These are phyloP conservation scores for Gremmenia infestans DNA, from an alignment of 2,329 filamentous ascomycete genomes.

Conservation along the genomic window DNA sequence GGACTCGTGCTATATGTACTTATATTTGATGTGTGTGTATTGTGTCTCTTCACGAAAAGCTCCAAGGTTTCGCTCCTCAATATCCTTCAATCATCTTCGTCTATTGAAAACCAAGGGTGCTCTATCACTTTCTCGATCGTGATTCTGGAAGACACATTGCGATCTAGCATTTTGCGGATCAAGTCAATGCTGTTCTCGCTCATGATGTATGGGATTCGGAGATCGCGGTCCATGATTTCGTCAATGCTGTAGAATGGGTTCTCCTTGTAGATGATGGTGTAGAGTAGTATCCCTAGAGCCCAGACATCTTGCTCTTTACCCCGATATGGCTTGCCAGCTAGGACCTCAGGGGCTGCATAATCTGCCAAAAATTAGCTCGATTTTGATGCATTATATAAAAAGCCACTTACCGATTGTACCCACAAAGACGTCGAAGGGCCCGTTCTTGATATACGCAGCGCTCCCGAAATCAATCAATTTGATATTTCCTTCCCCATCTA, in stretches of 20 bases:
- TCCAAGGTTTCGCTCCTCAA: conserved; percentile 5
- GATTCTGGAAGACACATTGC: conserved; percentile 76
- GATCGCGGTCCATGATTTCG: conserved; percentile 96
- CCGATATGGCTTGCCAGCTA: conserved; percentile 85
- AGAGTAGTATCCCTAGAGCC: conserved; percentile 93
- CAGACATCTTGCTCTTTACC: conserved; percentile 98
- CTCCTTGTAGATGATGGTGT: conserved; percentile 99
- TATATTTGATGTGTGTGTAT: background rate
- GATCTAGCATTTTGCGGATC: conserved; percentile 85
- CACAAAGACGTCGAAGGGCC: conserved; percentile 97
- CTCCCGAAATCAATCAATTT: conserved; percentile 98
- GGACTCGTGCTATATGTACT: background rate
- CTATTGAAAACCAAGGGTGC: conserved; percentile 65
- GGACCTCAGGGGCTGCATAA: conserved; percentile 96
- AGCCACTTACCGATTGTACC: conserved; percentile 83
- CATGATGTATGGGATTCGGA: conserved; percentile 83
- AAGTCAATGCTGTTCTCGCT: conserved; percentile 91
- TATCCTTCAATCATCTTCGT: conserved; percentile 24
- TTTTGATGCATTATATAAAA: background rate
- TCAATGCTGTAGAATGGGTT: conserved; percentile 99
- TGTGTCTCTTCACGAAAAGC: background rate
- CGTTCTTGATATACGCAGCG: conserved; percentile 96
- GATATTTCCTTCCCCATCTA: conserved; percentile 92
- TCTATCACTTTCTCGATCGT: conserved; percentile 84
- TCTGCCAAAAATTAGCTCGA: conserved; percentile 48